A percentile compares a stretch with the other conserved stretches of the same genome.
phyloP scores from a whole-genome alignment of 208 protist species.

The Leishmania mexicana region DNA sequence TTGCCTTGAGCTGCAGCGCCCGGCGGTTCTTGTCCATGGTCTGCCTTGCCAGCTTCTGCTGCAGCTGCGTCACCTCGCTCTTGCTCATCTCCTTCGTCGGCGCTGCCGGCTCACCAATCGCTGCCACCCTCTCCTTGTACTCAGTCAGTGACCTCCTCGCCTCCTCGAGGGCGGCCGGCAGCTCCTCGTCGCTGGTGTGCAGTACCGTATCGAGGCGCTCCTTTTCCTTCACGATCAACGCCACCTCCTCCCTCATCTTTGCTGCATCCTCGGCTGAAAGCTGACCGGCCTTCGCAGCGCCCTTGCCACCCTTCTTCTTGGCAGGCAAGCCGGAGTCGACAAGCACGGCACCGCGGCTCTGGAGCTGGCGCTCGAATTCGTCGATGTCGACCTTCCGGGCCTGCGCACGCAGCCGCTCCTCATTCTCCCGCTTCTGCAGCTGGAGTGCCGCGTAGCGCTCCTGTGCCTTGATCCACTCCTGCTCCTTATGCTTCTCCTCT shows the following conservation, averaged over 20 bases:
- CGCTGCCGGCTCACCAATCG: slow-evolving; percentile 17
- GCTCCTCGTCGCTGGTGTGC: slow-evolving; percentile 64
- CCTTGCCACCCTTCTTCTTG: slow-evolving; percentile 56
- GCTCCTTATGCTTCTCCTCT: slow-evolving; percentile 51
- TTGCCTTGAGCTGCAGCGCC: slow-evolving; percentile 78
- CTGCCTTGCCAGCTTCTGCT: slow-evolving; percentile 84
- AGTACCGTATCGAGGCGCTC: slow-evolving; percentile 68
- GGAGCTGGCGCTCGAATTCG: slow-evolving; percentile 57
- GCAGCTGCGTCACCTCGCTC: slow-evolving; percentile 69
- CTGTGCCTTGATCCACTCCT: slow-evolving; percentile 42
- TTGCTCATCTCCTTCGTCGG: slow-evolving; percentile 45
- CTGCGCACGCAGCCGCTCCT: slow-evolving; percentile 45
- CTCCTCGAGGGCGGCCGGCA: slow-evolving; percentile 48
- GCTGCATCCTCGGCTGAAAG: slow-evolving; percentile 49
- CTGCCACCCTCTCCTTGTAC: slow-evolving; percentile 33
- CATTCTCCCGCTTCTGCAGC: slow-evolving; percentile 66
- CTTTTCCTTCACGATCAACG: slow-evolving; percentile 60
- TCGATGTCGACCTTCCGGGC: slow-evolving; percentile 68
- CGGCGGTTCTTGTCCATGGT: slow-evolving; percentile 72
- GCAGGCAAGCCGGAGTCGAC: slow-evolving; percentile 50
- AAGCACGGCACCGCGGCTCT: slow-evolving; percentile 60
- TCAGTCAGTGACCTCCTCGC: slow-evolving; percentile 56
- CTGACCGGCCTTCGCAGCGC: slow-evolving; percentile 43
- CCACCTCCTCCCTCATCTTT: slow-evolving; percentile 63
- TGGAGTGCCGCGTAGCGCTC: slow-evolving; percentile 55